phyloP scores from a whole-genome alignment of 2,329 filamentous ascomycete genomes.

The Beauveria sp. region DNA sequence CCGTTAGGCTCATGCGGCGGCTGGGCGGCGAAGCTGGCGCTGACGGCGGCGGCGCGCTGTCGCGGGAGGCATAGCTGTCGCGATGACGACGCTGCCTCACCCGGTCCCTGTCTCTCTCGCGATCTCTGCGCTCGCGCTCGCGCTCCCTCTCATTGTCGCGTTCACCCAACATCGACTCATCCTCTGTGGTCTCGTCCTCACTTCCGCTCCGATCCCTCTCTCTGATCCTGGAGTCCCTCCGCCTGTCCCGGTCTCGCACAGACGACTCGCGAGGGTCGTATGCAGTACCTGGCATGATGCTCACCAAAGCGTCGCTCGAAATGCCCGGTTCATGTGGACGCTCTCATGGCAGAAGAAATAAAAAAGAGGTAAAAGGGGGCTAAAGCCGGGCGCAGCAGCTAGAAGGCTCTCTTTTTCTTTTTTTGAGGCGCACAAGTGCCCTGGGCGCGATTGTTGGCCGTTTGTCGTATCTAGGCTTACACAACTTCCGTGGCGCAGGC shows the following conservation, averaged over 20 bases:
- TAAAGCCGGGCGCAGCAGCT: background rate
- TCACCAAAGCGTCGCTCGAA: background rate
- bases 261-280: slow-evolving; percentile 1
- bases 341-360: background rate
- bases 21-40: slow-evolving; percentile 18
- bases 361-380: background rate
- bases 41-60: background rate
- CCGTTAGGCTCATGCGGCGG: slow-evolving; percentile 34
- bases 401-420: background rate
- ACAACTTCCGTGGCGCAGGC: slow-evolving; percentile 8
- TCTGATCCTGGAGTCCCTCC: slow-evolving; percentile 10
- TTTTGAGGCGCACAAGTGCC: background rate
- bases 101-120: slow-evolving; percentile 13
- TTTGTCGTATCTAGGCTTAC: background rate
- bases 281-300: slow-evolving; percentile 3
- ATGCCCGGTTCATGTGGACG: background rate
- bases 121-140: slow-evolving; percentile 18
- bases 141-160: slow-evolving; percentile 13
- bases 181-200: slow-evolving; percentile 4
- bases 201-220: slow-evolving; percentile 8
- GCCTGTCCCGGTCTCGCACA: slow-evolving; percentile 14
- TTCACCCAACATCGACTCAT: slow-evolving; percentile 1
- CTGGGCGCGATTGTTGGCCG: background rate
- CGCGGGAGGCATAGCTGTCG: slow-evolving; percentile 13
- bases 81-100: slow-evolving; percentile 14